Conservation (phyloP, 306 rosid species). For the Vachellia pachyceras region DNA sequence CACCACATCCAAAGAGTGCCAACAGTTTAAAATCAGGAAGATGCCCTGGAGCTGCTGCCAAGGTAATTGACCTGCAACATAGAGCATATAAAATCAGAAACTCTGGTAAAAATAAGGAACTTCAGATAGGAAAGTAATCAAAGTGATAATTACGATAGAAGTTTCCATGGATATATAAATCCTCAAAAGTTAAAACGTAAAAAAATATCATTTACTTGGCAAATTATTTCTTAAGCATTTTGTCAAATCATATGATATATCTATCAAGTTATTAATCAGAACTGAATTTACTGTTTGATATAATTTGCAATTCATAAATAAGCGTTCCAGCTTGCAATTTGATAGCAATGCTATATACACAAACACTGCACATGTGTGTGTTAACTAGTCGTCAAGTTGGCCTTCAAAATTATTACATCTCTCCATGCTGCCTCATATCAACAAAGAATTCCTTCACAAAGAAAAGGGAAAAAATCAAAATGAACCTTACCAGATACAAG, state of each 20-base stretch:
- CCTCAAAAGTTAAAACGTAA: not conserved
- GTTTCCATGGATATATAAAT: not conserved
- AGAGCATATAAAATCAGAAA: slow-evolving; percentile 22
- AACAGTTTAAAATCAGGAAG: slow-evolving; percentile 85
- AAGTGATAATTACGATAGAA: not conserved
- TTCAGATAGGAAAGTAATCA: not conserved
- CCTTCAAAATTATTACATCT: slow-evolving; percentile 6
- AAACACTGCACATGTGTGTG: not conserved
- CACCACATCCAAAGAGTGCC: slow-evolving; percentile 78
- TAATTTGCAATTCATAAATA: not conserved
- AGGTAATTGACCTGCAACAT: slow-evolving; percentile 75
- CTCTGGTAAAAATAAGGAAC: slow-evolving; percentile 3
- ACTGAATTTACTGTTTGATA: not conserved
- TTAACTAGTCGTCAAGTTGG: slow-evolving; percentile 26
- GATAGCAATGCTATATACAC: not conserved
- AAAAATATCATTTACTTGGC: not conserved
- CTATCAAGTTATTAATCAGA: not conserved
- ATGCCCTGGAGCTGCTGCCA: slow-evolving; percentile 80
- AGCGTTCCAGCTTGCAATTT: not conserved
- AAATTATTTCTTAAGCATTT: not conserved
- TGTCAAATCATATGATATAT: not conserved
- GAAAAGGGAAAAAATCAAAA: not conserved
- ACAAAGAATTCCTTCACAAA: slow-evolving; percentile 2
- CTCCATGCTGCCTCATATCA: slow-evolving; percentile 10
- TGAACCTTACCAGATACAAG: slow-evolving; percentile 81